A percentile compares a stretch with the other conserved stretches of the same genome.
Conservation (phyloP, 257 asterid genomes). For the Linaria vulgaris region DNA sequence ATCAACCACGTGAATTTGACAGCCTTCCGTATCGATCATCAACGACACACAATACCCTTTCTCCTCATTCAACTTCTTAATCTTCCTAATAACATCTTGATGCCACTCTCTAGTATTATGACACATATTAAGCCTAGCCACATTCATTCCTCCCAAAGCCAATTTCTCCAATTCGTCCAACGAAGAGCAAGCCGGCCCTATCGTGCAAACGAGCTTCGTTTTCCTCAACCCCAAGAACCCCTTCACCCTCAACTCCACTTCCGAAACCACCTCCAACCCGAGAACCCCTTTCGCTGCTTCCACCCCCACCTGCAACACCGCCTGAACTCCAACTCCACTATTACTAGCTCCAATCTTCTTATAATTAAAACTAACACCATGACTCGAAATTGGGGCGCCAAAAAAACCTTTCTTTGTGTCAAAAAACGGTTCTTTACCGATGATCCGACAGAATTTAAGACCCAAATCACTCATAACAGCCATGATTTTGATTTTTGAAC, state of each 20-base stretch:
- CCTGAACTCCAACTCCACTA: conserved; percentile 29
- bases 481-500: conserved; percentile 34
- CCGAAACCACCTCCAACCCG: conserved; percentile 68
- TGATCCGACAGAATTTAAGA: conserved; percentile 33
- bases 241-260: conserved; percentile 61
- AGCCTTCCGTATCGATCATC: conserved; percentile 87
- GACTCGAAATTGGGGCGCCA: conserved; percentile 35
- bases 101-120: conserved; percentile 83
- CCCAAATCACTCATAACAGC: conserved; percentile 53
- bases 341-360: conserved; percentile 30
- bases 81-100: conserved; percentile 63
- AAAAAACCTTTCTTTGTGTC: conserved; percentile 35
- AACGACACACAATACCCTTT: conserved; percentile 76
- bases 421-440: conserved; percentile 30
- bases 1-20: conserved; percentile 75
- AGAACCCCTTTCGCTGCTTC: conserved; percentile 40
- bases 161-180: conserved; percentile 65
- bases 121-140: conserved; percentile 87
- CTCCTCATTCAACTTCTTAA: conserved; percentile 66
- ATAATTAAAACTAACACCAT: conserved; percentile 23
- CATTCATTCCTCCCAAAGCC: conserved; percentile 80
- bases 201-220: conserved; percentile 81
- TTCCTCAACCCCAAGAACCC: conserved; percentile 87
- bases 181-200: conserved; percentile 81
- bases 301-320: conserved; percentile 56